Percentiles rank a stretch among this genome's conserved stretches.
Conservation (phyloP, 108 stramenopile genomes). For the Skeletonema tropicum region DNA sequence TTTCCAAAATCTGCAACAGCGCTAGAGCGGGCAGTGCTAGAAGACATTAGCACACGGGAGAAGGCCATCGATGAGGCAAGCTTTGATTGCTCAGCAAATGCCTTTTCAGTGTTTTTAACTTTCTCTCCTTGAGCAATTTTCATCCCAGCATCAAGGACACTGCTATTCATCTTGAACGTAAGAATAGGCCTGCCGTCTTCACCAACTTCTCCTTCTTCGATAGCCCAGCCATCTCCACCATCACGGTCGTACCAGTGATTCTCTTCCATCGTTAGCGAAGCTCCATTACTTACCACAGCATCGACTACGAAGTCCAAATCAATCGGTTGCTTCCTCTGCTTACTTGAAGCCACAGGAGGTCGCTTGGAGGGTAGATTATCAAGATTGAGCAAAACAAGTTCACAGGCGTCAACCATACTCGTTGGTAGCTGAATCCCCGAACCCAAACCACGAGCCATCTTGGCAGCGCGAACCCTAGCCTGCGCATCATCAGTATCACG, state of each 20-base stretch:
- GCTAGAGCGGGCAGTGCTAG: conserved; percentile 50
- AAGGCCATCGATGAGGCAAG: conserved; percentile 80
- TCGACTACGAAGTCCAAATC: conserved; percentile 80
- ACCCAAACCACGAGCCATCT: conserved; percentile 84
- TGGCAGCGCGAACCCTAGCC: conserved; percentile 80
- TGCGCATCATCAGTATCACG: conserved; percentile 85
- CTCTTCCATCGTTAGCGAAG: conserved; percentile 76
- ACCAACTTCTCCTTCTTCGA: conserved; percentile 46
- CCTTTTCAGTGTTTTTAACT: conserved; percentile 44
- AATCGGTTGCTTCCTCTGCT: conserved; percentile 57
- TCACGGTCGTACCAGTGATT: conserved; percentile 87
- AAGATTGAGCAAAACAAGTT: conserved; percentile 80
- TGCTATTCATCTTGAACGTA: conserved; percentile 32
- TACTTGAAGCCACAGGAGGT: conserved; percentile 45
- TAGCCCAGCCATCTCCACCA: conserved; percentile 81
- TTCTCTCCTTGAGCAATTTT: conserved; percentile 21
- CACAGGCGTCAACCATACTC: conserved; percentile 80
- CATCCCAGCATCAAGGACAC: conserved; percentile 36
- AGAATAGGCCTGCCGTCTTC: conserved; percentile 24
- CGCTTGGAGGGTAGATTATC: conserved; percentile 66
- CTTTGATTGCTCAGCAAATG: conserved; percentile 67
- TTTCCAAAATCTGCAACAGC: conserved; percentile 64
- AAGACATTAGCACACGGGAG: conserved; percentile 63
- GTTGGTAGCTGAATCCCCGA: conserved; percentile 86
- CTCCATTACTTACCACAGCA: conserved; percentile 88